These are phyloP conservation scores for Lyophyllum atratum DNA, from an alignment of 768 basidiomycete species.

Conservation along the genomic window DNA sequence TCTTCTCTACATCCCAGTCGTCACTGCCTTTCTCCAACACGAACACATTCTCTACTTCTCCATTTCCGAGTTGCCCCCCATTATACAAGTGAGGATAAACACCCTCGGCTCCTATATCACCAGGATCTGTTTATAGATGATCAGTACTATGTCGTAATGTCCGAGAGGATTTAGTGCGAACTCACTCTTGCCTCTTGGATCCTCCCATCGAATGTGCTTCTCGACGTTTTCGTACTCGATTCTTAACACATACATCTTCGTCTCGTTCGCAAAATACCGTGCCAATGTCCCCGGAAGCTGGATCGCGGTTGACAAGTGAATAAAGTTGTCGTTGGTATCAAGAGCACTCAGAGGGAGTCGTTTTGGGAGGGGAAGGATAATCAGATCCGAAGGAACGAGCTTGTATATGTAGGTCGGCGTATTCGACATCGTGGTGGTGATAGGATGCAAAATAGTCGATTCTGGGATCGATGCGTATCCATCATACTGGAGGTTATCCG, in stretches of 20 bases:
- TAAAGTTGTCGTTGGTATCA: constrained; percentile 47
- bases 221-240: constrained; percentile 42
- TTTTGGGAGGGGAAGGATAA: constrained; percentile 40
- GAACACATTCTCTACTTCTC: constrained; percentile 44
- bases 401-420: constrained; percentile 63
- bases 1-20: constrained; percentile 32
- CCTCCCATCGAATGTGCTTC: constrained; percentile 50
- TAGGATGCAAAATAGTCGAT: too few relatives aligned
- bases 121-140: constrained; percentile 33
- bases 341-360: constrained; percentile 51
- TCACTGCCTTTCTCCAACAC: constrained; percentile 25
- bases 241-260: constrained; percentile 42
- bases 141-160: neutral
- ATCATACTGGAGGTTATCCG: too few relatives aligned
- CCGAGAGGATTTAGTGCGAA: neutral
- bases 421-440: constrained; percentile 12
- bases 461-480: too few relatives aligned
- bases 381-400: constrained; percentile 43
- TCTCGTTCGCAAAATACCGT: constrained; percentile 44
- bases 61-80: constrained; percentile 40
- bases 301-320: constrained; percentile 56
- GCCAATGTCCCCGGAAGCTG: constrained; percentile 50
- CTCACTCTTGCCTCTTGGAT: constrained; percentile 35
- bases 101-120: constrained; percentile 44
- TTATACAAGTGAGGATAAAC: constrained; percentile 61